Base-by-base conservation (phyloP, 2,329 filamentous ascomycete genomes). In the Calycina herbarum region DNA sequence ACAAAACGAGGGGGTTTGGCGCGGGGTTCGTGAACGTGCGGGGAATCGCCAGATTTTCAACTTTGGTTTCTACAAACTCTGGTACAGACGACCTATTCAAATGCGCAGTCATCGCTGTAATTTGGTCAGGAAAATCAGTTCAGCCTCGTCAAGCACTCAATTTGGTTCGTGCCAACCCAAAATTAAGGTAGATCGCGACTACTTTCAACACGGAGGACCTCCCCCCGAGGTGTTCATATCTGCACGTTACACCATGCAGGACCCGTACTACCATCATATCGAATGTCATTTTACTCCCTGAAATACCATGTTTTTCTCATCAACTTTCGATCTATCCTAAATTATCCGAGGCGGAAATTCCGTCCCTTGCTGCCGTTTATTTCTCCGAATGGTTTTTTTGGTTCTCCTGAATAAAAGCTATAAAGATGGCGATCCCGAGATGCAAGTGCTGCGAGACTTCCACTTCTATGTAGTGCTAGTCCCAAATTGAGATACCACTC, bases 111-210 rank as follows among this genome's bases (percentile, higher is more conserved):
- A 56, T 40, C 20, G 24, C 42, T 20, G 17, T 20, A 48, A 45
- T 61, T 35, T 29, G 27, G 13, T 27, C 31, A 40, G 17, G 15
- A n/a, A 27, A 51, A 35, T 35, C 38, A 15, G 38, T 40, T 40
- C 38, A 40, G 38, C 11, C 38, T 40, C 38, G 38, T 40, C 38
- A 40, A 40, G 11, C 11, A 17, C 38, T 40, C 38, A 17, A 40
- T 40, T 13, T 40, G 38, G 38, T 40, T 15, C 56, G 17, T 45
- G 33, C n/a, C 15, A 31, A 17, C 11, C 35, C 17, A 62, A 10
- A 57, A 33, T 57, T 56, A 27, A 35, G 56, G 51, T 38, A 57
- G 35, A 58, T 62, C 51, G 61, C 51, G 51, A 57, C 48, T 63
- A 24, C 17, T 27, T 62, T 20, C 33, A 40, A 31, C 54, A 45